Evolutionary conservation across 768 basidiomycete species (phyloP).

Genomic region (Macrocybe gigantea): DNA sequence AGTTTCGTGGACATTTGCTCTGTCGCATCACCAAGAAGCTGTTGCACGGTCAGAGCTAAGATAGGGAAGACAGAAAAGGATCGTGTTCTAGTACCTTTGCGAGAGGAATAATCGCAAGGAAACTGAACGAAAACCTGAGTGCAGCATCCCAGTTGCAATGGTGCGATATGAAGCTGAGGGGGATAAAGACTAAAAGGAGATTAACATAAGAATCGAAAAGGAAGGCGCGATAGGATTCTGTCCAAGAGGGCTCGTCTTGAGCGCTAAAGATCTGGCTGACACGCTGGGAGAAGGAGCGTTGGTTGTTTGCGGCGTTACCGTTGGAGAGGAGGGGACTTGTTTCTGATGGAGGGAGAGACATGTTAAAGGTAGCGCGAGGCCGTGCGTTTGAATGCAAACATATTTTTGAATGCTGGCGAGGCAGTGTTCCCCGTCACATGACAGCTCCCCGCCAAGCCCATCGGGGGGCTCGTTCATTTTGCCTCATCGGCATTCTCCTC

Average conservation of each 20-base stretch:
- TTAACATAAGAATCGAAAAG: slow-evolving; percentile 68
- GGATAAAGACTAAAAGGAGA: slow-evolving; percentile 73
- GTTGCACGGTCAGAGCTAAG: neutral
- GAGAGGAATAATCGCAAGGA: slow-evolving; percentile 81
- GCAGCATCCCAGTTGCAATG: slow-evolving; percentile 70
- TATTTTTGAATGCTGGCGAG: slow-evolving; percentile 2
- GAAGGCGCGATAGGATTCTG: slow-evolving; percentile 51
- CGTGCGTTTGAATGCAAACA: neutral
- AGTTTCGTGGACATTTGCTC: slow-evolving; percentile 75
- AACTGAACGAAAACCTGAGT: slow-evolving; percentile 68
- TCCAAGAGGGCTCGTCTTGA: slow-evolving; percentile 62
- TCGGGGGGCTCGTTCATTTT: neutral
- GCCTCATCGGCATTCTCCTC: slow-evolving; percentile 49
- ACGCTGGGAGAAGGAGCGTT: slow-evolving; percentile 24
- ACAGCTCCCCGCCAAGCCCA: neutral
- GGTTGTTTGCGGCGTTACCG: slow-evolving; percentile 20
- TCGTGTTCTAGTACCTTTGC: slow-evolving; percentile 52
- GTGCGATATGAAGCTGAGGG: slow-evolving; percentile 63
- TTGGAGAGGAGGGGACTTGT: slow-evolving; percentile 43
- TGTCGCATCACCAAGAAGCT: slow-evolving; percentile 78
- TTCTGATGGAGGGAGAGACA: slow-evolving; percentile 34
- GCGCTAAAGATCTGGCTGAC: slow-evolving; percentile 39
- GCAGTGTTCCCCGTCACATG: neutral
- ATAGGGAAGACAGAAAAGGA: too few species aligned
- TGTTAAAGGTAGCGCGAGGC: slow-evolving; percentile 7